Percentiles rank a stretch among this genome's conserved stretches.
Evolutionary conservation across 192 early-diverging fungal genomes (phyloP).

Genomic region (Backusella tarrabulga): DNA sequence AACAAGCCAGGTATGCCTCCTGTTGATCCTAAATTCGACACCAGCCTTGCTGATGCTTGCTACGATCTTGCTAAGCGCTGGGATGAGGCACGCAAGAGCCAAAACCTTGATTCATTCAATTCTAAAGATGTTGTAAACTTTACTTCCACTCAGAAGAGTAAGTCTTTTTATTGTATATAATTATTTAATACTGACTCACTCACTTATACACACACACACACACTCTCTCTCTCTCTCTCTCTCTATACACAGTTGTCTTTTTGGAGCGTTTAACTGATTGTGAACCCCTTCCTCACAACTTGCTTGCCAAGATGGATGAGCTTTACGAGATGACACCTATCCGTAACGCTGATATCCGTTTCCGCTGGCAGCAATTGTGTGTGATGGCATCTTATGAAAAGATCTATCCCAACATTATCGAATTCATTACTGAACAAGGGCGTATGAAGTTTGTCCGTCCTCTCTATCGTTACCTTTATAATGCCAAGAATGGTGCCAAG

Average conservation of each 20-base stretch:
- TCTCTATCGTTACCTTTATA: conserved; percentile 70
- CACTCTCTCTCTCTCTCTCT: no score
- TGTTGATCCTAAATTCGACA: conserved; percentile 80
- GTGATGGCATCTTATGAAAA: conserved; percentile 74
- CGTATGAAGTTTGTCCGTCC: conserved; percentile 93
- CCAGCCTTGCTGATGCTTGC: conserved; percentile 78
- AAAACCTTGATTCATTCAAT: conserved; percentile 46
- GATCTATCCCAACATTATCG: conserved; percentile 68
- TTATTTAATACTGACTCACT: background rate
- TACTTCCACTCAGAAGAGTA: conserved; percentile 67
- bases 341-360: conserved; percentile 83
- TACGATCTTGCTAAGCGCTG: conserved; percentile 76
- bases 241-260: conserved; percentile 63
- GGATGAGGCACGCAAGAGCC: conserved; percentile 54
- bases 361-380: conserved; percentile 83
- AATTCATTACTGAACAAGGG: conserved; percentile 82
- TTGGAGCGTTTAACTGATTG: conserved; percentile 71
- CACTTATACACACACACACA: no score
- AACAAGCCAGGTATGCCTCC: conserved; percentile 85
- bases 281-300: conserved; percentile 53
- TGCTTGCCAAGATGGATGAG: conserved; percentile 67
- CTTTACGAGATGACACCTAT: conserved; percentile 66
- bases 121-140: conserved; percentile 65
- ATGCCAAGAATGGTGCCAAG: conserved; percentile 65
- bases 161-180: background rate